Conservation (phyloP, 306 rosid species). For the Canavalia ensiformis region DNA sequence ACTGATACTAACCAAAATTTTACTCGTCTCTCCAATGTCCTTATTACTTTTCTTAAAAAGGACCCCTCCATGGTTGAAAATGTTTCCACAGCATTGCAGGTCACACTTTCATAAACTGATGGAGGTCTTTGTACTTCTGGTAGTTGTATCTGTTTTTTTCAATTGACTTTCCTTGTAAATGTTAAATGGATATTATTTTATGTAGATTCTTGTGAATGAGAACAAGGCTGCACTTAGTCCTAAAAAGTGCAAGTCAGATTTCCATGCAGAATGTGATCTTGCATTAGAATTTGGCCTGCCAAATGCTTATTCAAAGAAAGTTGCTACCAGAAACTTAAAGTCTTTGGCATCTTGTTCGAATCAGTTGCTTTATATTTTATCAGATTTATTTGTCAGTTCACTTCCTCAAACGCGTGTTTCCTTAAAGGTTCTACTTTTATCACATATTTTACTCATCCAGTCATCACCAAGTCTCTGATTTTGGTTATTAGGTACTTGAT, state of each 20-base stretch:
- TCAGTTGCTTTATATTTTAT: slow-evolving; percentile 68
- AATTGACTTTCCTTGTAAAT: slow-evolving; percentile 32
- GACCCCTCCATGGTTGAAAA: slow-evolving; percentile 75
- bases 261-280: slow-evolving; percentile 48
- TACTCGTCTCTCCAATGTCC: slow-evolving; percentile 58
- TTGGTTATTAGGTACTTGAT: slow-evolving; percentile 32
- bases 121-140: slow-evolving; percentile 35
- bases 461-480: slow-evolving; percentile 21
- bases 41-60: slow-evolving; percentile 76
- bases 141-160: slow-evolving; percentile 29
- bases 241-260: slow-evolving; percentile 46
- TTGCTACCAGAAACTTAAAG: slow-evolving; percentile 74
- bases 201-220: slow-evolving; percentile 83
- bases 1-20: slow-evolving; percentile 69
- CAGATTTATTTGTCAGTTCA: slow-evolving; percentile 75
- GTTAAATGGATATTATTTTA: slow-evolving; percentile 30
- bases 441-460: slow-evolving; percentile 25
- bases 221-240: slow-evolving; percentile 71
- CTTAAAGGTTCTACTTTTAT: slow-evolving; percentile 69
- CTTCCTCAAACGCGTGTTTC: slow-evolving; percentile 54
- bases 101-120: slow-evolving; percentile 44
- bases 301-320: slow-evolving; percentile 79
- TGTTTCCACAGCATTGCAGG: slow-evolving; percentile 81
- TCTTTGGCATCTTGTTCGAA: slow-evolving; percentile 72
- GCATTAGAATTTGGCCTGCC: slow-evolving; percentile 46